These are phyloP conservation scores for Apiotrichum veenhuisii DNA, from an alignment of 1,284 basidiomycete genomes.

Conservation along the genomic window DNA sequence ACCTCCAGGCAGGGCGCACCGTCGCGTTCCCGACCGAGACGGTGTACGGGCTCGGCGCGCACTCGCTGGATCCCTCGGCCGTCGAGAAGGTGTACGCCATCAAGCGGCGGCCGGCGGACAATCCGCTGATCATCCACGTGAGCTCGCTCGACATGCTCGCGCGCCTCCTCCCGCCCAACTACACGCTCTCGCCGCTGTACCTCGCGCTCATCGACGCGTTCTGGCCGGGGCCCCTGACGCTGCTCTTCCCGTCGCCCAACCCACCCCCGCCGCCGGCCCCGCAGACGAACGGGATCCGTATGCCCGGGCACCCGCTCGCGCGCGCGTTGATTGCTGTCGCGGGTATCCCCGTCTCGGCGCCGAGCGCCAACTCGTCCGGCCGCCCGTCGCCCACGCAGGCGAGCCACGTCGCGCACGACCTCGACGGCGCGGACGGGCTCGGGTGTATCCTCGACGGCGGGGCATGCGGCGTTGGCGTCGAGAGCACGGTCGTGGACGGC, in stretches of 20 bases:
- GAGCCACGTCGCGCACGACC: conserved; percentile 76
- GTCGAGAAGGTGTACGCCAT: conserved; percentile 74
- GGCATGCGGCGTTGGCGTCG: conserved; percentile 79
- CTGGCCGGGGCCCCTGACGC: conserved; percentile 92
- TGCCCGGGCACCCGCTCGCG: conserved; percentile 91
- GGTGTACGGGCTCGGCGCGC: conserved; percentile 92
- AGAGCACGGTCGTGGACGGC: conserved; percentile 94
- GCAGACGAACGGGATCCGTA: conserved; percentile 80
- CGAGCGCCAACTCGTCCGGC: conserved; percentile 92
- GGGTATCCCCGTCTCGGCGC: conserved; percentile 80
- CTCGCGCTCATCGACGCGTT: conserved; percentile 70
- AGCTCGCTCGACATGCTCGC: conserved; percentile 78
- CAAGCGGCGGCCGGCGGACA: conserved; percentile 91
- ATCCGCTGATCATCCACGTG: conserved; percentile 96
- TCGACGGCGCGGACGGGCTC: conserved; percentile 60
- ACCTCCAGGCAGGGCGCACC: conserved; percentile 38
- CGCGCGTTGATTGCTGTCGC: conserved; percentile 77
- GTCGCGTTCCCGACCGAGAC: conserved; percentile 98
- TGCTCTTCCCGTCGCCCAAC: conserved; percentile 74
- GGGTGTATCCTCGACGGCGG: conserved; percentile 89
- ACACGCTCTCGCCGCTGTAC: conserved; percentile 63
- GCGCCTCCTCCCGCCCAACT: conserved; percentile 64
- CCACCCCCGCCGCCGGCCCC: conserved; percentile 47
- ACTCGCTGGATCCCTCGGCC: conserved; percentile 65
- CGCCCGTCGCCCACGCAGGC: conserved; percentile 92